Percentiles rank a stretch among this genome's conserved stretches.
Evolutionary conservation across 106 monocot genomes (phyloP).

Genomic region (Triglochin maritima): DNA sequence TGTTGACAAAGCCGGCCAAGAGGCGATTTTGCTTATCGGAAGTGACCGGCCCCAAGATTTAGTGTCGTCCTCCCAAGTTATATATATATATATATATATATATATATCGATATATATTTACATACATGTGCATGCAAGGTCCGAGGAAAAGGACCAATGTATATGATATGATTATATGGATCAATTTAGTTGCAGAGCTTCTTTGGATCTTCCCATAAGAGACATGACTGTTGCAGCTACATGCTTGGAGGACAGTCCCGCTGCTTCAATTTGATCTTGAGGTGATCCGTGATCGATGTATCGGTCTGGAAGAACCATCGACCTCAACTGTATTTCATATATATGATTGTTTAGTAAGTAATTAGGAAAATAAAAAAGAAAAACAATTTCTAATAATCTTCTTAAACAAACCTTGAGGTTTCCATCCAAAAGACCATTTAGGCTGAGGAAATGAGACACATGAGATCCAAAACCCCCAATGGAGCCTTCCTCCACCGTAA

Average conservation of each 20-base stretch:
- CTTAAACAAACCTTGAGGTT: conserved; percentile 10
- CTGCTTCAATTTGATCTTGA: conserved; percentile 12
- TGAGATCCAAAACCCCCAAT: conserved; percentile 21
- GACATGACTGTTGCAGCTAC: conserved; percentile 10
- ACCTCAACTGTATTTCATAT: conserved; percentile 6
- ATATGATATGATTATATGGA: no score
- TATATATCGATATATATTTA: no score
- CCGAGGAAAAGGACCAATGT: no score
- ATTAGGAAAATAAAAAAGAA: background rate
- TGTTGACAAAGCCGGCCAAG: no score
- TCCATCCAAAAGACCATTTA: conserved; percentile 17
- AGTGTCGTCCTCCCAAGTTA: no score
- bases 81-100: no score
- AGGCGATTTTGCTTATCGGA: no score
- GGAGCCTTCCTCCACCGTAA: conserved; percentile 21
- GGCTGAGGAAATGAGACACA: conserved; percentile 8
- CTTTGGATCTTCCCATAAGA: conserved; percentile 4
- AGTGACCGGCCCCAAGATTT: no score
- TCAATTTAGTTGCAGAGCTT: conserved; percentile 2
- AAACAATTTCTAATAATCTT: background rate
- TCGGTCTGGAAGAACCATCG: conserved; percentile 18
- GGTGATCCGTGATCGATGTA: conserved; percentile 22
- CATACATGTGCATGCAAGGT: no score
- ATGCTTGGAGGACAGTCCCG: conserved; percentile 8
- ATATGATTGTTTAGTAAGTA: background rate